phyloP scores from a whole-genome alignment of 805 yeast species.

The Kodamaea neixiangensis region DNA sequence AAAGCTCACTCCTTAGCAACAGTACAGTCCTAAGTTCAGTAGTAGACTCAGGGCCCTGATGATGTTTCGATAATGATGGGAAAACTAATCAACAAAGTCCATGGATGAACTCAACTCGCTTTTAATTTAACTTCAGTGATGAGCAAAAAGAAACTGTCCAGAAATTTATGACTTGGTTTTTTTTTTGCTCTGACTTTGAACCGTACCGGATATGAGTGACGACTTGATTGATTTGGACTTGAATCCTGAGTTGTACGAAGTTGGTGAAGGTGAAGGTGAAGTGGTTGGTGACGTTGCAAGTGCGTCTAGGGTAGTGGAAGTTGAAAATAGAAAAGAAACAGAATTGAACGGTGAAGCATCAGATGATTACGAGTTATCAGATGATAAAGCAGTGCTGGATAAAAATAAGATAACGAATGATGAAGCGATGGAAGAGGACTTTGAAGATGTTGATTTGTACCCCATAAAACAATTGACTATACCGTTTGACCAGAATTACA shows the following conservation, averaged over 20 bases:
- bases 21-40: background rate
- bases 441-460: constrained; percentile 8
- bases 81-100: background rate
- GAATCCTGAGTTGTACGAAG: constrained; percentile 41
- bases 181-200: background rate
- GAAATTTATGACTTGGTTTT: constrained; percentile 2
- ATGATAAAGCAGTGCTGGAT: background rate
- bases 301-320: background rate
- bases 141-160: constrained; percentile 6
- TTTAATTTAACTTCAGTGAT: background rate
- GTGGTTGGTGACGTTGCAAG: constrained; percentile 3
- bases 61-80: background rate
- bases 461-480: constrained; percentile 20
- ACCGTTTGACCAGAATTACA: constrained; percentile 33
- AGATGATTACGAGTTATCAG: too few relatives aligned
- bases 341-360: too few relatives aligned
- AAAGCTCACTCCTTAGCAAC: background rate
- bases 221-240: constrained; percentile 33
- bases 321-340: background rate
- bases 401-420: background rate
- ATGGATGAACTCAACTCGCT: background rate
- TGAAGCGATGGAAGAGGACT: constrained; percentile 1
- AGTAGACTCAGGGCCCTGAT: background rate
- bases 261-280: constrained; percentile 15
- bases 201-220: constrained; percentile 5